Base-by-base conservation (phyloP, 495 filamentous ascomycete species). In the Letharia lupina region DNA sequence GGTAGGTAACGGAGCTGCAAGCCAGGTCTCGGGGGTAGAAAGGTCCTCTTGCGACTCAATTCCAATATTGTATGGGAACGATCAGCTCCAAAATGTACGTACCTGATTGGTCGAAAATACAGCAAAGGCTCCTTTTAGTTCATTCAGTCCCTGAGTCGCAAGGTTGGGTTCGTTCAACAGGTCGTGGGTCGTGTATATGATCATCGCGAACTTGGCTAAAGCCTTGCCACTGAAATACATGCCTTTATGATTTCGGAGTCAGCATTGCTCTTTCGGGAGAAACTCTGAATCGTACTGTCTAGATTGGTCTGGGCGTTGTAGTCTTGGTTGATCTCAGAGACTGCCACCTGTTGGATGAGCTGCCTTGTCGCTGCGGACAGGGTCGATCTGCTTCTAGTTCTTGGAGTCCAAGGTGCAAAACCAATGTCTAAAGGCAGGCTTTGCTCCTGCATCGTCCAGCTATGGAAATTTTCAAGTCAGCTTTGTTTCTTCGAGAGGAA, bases 211-310 rank as follows among this genome's bases (percentile, higher is more conserved):
- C 71, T 97, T 97, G 68, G 88, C 90, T 12, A 97, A 77, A 0
- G 88, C 91, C 83, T 98, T 98, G 68, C 93, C 93, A 68, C 88
- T 88, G 73, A 89, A 98, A 76, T 98, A 98, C 89, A 97, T 95
- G 68, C 23, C 23, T 28, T 28, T 28, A 28, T 28, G 23, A 28
- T 28, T 28, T 28, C 23, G 23, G 23, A 28, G 23, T 28, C 23
- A 28, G 23, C 23, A 28, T 28, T 28, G 23, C 23, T 28, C 23
- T 28, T 28, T 28, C 23, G 23, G 23, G 23, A 28, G 23, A 28
- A 28, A 28, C 23, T 28, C 23, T 28, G 23, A 28, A 28, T 28
- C 23, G 23, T 28, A 28, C 89, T 95, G 73, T 95, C 83, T 42
- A 92, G 80, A 66, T 94, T 83, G 7, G 85, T 86, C 72, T 95